Base-by-base conservation (phyloP, 208 protist genomes). In the Leishmania tropica region DNA sequence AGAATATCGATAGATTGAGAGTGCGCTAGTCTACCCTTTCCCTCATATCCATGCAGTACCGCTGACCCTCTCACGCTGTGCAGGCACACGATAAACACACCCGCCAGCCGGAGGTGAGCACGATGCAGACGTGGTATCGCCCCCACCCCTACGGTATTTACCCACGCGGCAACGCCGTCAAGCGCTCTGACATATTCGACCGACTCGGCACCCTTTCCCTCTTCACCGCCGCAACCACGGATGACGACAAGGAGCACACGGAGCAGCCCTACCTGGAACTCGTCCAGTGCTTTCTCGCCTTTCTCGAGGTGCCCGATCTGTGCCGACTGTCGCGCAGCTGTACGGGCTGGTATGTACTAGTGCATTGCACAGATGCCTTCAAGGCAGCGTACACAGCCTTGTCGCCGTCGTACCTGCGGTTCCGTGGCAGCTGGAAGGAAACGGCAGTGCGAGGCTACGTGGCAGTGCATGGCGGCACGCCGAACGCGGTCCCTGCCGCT, bases 81-180 rank as follows among this genome's bases (percentile, higher is more conserved):
- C 24, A 42, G 31, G n/a, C 28, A 77, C 11, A 58, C 35, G 4
- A 72, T 24, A 21, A 76, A 40, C 62, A 4, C 31, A 40, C 31
- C 31, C 24, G 40, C 35, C 28, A 73, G 48, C 37, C 54, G 37
- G 48, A 72, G 67, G 37, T 7, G 31, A 48, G 15, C 31, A 53
- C 31, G 5, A 91, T 88, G 87, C 92, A 95, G 78, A 90, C 80
- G 73, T 97, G 91, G 92, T 97, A 95, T 79, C 79, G 87, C 17
- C 92, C 91, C 37, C 91, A 96, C 71, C 92, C 92, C 15, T 93
- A 95, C 84, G 94, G 92, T 51, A 88, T 96, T 45, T 96, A 95
- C 83, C 94, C 94, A 7, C 88, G 91, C 21, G 94, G 92, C 56
- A 96, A 97, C 79, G 90, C 91, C 54, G 89, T 78, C 24, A 77